These are phyloP conservation scores for Alternaria metachromatica DNA, from an alignment of 2,329 filamentous ascomycete genomes.

Conservation along the genomic window DNA sequence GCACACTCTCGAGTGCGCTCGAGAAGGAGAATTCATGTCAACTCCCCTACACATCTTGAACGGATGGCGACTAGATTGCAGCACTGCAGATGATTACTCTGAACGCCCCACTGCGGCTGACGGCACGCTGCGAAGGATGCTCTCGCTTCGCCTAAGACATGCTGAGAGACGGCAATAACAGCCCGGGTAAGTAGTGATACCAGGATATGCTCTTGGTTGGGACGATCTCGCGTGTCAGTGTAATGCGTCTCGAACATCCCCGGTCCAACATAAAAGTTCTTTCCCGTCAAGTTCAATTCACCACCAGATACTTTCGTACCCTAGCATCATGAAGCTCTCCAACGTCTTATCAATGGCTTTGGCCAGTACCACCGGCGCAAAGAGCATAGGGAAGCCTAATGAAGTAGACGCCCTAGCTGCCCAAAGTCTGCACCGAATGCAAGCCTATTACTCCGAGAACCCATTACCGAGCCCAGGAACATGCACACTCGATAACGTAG, in stretches of 20 bases:
- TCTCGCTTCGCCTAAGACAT: not conserved
- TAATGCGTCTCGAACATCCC: not conserved
- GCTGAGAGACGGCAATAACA: not conserved
- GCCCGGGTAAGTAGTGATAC: not conserved
- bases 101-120: not conserved
- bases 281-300: not conserved
- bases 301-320: no score
- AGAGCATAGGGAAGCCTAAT: not conserved
- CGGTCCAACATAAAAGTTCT: not conserved
- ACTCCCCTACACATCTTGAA: no score
- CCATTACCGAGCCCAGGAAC: not conserved
- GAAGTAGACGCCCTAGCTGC: not conserved
- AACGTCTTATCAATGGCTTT: not conserved
- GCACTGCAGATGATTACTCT: not conserved
- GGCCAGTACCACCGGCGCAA: not conserved
- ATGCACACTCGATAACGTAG: not conserved
- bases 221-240: not conserved
- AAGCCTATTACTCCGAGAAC: not conserved
- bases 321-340: not conserved
- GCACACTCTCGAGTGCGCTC: no score
- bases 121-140: not conserved
- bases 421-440: not conserved
- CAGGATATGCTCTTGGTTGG: not conserved
- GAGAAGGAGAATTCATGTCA: no score
- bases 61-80: not conserved